A percentile compares a stretch with the other conserved stretches of the same genome.
Evolutionary conservation across 495 filamentous ascomycete species (phyloP).

Genomic region (Niebla homalea): DNA sequence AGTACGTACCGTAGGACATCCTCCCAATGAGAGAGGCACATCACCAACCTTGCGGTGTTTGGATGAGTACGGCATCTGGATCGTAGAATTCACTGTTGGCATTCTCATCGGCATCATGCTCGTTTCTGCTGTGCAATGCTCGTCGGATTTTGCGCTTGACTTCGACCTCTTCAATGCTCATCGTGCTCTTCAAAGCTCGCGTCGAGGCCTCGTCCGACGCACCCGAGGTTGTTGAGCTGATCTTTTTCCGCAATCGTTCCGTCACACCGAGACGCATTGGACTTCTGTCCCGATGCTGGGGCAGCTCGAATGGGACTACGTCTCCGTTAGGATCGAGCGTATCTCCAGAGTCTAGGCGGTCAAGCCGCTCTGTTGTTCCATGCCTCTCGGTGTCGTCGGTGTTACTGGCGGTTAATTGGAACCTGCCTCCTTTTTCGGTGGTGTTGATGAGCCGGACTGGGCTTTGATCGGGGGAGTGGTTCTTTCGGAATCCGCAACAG

Average conservation of each 20-base stretch:
- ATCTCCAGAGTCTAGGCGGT: too few relatives aligned
- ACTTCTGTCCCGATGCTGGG: too few relatives aligned
- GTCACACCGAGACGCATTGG: too few relatives aligned
- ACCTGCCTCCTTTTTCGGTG: slow-evolving; percentile 4
- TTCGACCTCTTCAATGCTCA: slow-evolving; percentile 5
- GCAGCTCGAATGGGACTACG: too few relatives aligned
- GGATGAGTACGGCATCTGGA: slow-evolving; percentile 10
- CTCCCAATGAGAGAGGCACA: too few relatives aligned
- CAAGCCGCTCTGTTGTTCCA: too few relatives aligned
- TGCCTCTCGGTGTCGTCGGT: too few relatives aligned
- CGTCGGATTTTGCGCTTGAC: slow-evolving; percentile 7
- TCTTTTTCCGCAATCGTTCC: too few relatives aligned
- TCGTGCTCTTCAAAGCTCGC: slow-evolving; percentile 2
- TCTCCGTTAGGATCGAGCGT: too few relatives aligned
- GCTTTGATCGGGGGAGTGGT: slow-evolving; percentile 3
- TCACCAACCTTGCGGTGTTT: slow-evolving; percentile 1
- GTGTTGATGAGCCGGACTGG: slow-evolving; percentile 3
- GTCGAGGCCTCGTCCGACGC: neutral
- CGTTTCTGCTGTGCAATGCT: slow-evolving; percentile 6
- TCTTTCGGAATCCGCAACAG: slow-evolving; percentile 9
- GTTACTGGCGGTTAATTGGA: neutral
- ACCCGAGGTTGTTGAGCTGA: too few relatives aligned
- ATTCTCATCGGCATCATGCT: slow-evolving; percentile 5
- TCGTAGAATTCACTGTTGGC: slow-evolving; percentile 6
- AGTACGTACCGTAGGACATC: too few relatives aligned